A percentile compares a stretch with the other conserved stretches of the same genome.
Evolutionary conservation across 371 early-diverging fungal species (phyloP).

Genomic region (Haplosporangium sp.): DNA sequence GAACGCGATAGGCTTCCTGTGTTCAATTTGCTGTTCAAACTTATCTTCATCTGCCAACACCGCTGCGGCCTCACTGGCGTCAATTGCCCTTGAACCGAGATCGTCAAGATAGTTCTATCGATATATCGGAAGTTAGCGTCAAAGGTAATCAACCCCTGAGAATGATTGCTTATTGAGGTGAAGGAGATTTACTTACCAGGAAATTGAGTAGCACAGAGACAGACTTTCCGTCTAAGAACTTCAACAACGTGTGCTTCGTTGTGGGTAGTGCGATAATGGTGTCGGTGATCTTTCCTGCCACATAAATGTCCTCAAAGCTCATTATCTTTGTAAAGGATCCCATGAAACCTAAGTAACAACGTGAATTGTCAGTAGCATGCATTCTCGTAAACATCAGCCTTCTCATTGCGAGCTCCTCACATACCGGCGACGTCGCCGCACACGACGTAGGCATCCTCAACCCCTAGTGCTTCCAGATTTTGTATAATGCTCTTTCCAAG

Average conservation of each 20-base stretch:
- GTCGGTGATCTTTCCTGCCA: slow-evolving; percentile 5
- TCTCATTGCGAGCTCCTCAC: background rate
- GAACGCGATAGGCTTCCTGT: background rate
- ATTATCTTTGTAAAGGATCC: slow-evolving; percentile 9
- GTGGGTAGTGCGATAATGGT: slow-evolving; percentile 1
- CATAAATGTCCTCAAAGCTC: background rate
- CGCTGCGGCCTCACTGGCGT: background rate
- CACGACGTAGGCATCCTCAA: too few species aligned
- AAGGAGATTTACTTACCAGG: slow-evolving; percentile 1
- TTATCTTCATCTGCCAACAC: slow-evolving; percentile 1
- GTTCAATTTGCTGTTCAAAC: slow-evolving; percentile 1
- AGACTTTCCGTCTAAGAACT: slow-evolving; percentile 3
- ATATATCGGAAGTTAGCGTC: background rate
- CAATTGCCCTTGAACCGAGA: slow-evolving; percentile 1
- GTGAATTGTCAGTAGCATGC: slow-evolving; percentile 4
- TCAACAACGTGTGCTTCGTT: slow-evolving; percentile 2
- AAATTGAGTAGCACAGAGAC: slow-evolving; percentile 3
- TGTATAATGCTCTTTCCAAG: too few species aligned
- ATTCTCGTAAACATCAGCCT: background rate
- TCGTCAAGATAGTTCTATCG: slow-evolving; percentile 1
- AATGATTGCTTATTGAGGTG: background rate
- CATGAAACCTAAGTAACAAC: slow-evolving; percentile 7
- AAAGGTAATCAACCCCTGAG: background rate
- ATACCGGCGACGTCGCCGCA: background rate
- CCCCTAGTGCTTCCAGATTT: too few species aligned